Percentiles rank a stretch among this genome's conserved stretches.
phyloP scores from a whole-genome alignment of 495 filamentous ascomycete species.

The Penicillium canariense region DNA sequence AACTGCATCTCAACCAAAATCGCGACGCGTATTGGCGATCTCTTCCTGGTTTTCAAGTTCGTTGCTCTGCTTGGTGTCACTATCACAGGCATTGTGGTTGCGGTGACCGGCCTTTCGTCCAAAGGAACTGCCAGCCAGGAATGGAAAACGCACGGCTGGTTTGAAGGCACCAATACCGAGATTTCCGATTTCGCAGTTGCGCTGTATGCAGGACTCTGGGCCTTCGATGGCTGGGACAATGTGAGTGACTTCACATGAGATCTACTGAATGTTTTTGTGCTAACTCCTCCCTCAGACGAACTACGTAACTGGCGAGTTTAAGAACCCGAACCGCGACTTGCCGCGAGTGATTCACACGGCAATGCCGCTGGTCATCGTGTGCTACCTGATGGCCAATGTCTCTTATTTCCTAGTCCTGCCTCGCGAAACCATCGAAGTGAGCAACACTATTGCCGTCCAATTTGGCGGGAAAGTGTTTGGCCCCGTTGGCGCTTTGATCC shows the following conservation, averaged over 20 bases:
- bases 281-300: constrained; percentile 58
- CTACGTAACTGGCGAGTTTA: constrained; percentile 95
- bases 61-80: constrained; percentile 84
- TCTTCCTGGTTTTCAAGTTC: constrained; percentile 97
- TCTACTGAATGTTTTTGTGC: neutral
- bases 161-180: constrained; percentile 78
- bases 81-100: constrained; percentile 85
- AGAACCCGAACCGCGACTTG: constrained; percentile 83
- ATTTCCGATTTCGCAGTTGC: constrained; percentile 85
- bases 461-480: constrained; percentile 93
- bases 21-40: constrained; percentile 78
- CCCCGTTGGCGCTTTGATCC: constrained; percentile 70
- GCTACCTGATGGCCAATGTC: constrained; percentile 87
- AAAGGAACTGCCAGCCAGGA: constrained; percentile 74
- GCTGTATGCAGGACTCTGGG: constrained; percentile 94
- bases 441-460: constrained; percentile 90
- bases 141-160: constrained; percentile 88
- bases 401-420: constrained; percentile 96
- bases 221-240: constrained; percentile 99
- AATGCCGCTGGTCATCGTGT: constrained; percentile 89
- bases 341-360: constrained; percentile 95
- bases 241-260: constrained; percentile 54
- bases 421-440: constrained; percentile 68
- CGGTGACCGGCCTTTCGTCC: constrained; percentile 75
- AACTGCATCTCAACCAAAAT: constrained; percentile 90